These are phyloP conservation scores for Clonostachys byssicola DNA, from an alignment of 2,329 filamentous ascomycete genomes.

Conservation along the genomic window DNA sequence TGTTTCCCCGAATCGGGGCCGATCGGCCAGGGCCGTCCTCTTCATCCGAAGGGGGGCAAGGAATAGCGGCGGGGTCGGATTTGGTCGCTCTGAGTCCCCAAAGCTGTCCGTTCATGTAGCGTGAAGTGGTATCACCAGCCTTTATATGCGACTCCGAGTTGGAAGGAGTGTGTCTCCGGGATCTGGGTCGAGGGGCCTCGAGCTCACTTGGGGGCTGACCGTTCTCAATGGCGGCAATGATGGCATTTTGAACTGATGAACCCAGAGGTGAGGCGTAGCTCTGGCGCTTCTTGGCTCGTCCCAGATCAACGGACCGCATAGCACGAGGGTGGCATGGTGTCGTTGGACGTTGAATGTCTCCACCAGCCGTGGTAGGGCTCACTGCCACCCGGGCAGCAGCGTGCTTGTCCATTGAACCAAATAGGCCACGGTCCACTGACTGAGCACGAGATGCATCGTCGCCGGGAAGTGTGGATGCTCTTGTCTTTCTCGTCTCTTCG, in stretches of 20 bases:
- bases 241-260: constrained; percentile 19
- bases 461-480: constrained; percentile 26
- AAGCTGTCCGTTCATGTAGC: not conserved
- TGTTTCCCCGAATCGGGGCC: constrained; percentile 31
- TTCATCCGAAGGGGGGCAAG: constrained; percentile 40
- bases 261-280: constrained; percentile 28
- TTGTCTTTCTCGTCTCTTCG: constrained; percentile 35
- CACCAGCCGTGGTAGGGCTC: constrained; percentile 57
- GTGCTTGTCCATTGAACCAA: constrained; percentile 59
- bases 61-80: constrained; percentile 18
- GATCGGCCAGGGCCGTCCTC: constrained; percentile 14
- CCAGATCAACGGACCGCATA: constrained; percentile 37
- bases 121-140: not conserved
- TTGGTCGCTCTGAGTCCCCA: not conserved
- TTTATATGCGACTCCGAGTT: constrained; percentile 33
- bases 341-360: constrained; percentile 40
- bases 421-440: constrained; percentile 60
- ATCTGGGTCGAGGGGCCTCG: not conserved
- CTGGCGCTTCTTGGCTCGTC: constrained; percentile 16
- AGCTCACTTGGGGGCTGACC: not conserved
- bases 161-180: constrained; percentile 28
- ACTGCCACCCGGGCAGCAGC: constrained; percentile 60
- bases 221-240: not conserved
- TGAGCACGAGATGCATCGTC: constrained; percentile 50
- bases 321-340: constrained; percentile 39